Evolutionary conservation across 2,329 filamentous ascomycete genomes (phyloP), one percentile per base, ranked within the genome.

Genomic region (Westerdykella sp.): DNA sequence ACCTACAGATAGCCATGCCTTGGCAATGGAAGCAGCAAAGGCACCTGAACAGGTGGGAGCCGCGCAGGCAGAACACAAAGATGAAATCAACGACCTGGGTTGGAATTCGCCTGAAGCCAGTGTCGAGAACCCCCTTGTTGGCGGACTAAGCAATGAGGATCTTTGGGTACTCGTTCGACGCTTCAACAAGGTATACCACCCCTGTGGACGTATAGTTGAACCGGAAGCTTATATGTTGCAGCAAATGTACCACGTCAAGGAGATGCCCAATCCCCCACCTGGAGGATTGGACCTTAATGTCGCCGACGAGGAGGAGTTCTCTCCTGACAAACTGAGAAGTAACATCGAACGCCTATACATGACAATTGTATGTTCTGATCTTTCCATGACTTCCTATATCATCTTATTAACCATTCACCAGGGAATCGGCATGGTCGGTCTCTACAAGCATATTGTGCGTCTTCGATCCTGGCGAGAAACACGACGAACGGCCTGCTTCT

Each of bases 311-410:
- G 87, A 93, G 52, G 84, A 90, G 44, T 93, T 93, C 62, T 87
- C 84, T 0, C 87, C 87, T 0, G 87, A 93, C 57, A 93, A 93
- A 68, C 71, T 94, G 36, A 77, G 87, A 10, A 79, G 83, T 2
- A 88, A 85, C 41, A 62, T 93, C 4, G 88, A 94, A 66, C 75
- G 88, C 12, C 70, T 93, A 10, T 94, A 94, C 62, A 89, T 88
- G 76, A 87, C 84, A 0, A 79, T 94, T 0, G 71, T 66, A 60
- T 45, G 64, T 34, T 38, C 6, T 40, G n/a, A 7, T 13, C 11
- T 32, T 42, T 22, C 9, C 5, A 12, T 6, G 35, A 18, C 39
- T 7, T 14, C 1, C 5, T 16, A 23, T 9, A 21, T 21, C 6
- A 1, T 22, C 1, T 44, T 23, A 16, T 46, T 57, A 15, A 60